Evolutionary conservation across 805 yeast genomes (phyloP).

Genomic region (Geotrichum ghanense): DNA sequence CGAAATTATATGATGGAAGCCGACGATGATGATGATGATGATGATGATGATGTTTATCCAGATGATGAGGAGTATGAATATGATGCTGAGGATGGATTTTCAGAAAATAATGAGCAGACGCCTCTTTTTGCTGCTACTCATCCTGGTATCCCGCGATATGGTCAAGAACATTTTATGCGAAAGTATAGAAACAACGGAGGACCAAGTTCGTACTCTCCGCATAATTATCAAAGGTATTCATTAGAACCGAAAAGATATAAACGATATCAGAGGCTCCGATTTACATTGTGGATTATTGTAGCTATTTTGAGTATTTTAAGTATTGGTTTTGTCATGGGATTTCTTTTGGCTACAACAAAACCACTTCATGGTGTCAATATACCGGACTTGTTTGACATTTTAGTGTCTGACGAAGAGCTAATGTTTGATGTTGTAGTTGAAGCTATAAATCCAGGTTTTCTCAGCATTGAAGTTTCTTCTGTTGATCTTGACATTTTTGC

Average conservation of each 20-base stretch:
- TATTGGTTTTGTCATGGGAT: slow-evolving; percentile 72
- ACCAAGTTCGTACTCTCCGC: slow-evolving; percentile 33
- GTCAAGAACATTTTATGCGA: not conserved
- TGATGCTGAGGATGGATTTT: slow-evolving; percentile 18
- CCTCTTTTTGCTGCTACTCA: slow-evolving; percentile 14
- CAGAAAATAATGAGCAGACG: slow-evolving; percentile 24
- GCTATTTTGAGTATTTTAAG: slow-evolving; percentile 19
- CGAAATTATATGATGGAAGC: slow-evolving; percentile 13
- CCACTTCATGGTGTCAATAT: slow-evolving; percentile 63
- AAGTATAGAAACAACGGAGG: slow-evolving; percentile 13
- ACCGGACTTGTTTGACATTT: slow-evolving; percentile 50
- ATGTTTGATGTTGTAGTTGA: slow-evolving; percentile 67
- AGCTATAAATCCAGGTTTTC: slow-evolving; percentile 81
- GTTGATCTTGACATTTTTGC: slow-evolving; percentile 79
- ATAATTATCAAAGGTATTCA: slow-evolving; percentile 27
- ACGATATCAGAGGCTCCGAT: slow-evolving; percentile 17
- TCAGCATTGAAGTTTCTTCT: slow-evolving; percentile 49
- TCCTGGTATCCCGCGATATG: slow-evolving; percentile 1
- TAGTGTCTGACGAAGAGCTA: slow-evolving; percentile 75
- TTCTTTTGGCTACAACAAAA: slow-evolving; percentile 74
- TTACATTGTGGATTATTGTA: slow-evolving; percentile 24
- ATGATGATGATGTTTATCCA: slow-evolving; percentile 28
- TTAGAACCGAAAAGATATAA: slow-evolving; percentile 2
- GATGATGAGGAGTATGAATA: slow-evolving; percentile 37
- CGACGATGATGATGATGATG: slow-evolving; percentile 33